Evolutionary conservation across 2,329 filamentous ascomycete genomes (phyloP).

Genomic region (Penicillium sp.): DNA sequence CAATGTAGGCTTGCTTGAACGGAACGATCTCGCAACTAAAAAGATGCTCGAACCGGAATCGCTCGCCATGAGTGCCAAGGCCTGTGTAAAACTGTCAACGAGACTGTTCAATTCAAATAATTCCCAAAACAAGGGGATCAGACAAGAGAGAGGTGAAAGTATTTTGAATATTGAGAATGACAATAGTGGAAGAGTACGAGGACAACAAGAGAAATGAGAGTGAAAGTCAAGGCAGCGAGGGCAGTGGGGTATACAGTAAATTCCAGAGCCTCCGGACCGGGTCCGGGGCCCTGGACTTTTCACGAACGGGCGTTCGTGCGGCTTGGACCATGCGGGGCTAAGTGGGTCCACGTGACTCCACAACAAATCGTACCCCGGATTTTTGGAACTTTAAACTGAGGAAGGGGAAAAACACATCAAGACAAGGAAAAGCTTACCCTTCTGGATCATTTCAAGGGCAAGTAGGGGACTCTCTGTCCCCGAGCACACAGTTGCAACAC

Average conservation of each 20-base stretch:
- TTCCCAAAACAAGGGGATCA: not conserved
- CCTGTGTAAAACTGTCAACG: slow-evolving; percentile 18
- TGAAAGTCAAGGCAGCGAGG: not conserved
- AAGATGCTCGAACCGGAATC: slow-evolving; percentile 53
- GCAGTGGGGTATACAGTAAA: no score
- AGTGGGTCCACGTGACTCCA: not conserved
- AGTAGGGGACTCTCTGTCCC: slow-evolving; percentile 74
- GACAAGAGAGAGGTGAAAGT: not conserved
- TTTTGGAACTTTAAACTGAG: not conserved
- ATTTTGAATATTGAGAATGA: not conserved
- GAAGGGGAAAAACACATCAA: slow-evolving; percentile 20
- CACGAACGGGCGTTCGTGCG: not conserved
- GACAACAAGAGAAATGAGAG: not conserved
- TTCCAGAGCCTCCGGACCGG: no score
- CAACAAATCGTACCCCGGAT: not conserved
- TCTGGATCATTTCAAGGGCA: slow-evolving; percentile 58
- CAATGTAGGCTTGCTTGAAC: slow-evolving; percentile 65
- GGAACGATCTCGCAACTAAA: slow-evolving; percentile 65
- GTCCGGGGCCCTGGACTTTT: not conserved
- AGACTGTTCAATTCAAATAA: not conserved
- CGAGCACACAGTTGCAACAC: slow-evolving; percentile 72
- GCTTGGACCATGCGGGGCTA: not conserved
- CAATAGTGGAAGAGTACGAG: not conserved
- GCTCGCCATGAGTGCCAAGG: slow-evolving; percentile 13
- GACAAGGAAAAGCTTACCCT: slow-evolving; percentile 35